Conservation (phyloP, 2,329 filamentous ascomycete species). For the Aspergillus melleus region DNA sequence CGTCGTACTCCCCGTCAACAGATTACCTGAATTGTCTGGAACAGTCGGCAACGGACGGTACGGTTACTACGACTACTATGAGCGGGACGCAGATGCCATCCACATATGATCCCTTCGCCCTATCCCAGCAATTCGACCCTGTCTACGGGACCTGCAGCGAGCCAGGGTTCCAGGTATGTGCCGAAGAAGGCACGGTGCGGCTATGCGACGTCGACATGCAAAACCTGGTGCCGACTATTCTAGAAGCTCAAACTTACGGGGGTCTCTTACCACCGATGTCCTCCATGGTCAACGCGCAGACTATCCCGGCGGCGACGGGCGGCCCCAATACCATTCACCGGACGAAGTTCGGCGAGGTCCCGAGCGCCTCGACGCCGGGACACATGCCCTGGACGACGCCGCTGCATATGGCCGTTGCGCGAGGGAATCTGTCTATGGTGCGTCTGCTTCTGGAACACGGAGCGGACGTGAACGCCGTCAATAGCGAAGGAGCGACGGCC, state of each 20-base stretch:
- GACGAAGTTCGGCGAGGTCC: neutral
- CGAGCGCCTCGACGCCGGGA: neutral
- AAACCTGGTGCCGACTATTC: neutral
- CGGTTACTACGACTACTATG: neutral
- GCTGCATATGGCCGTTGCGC: slow-evolving; percentile 2
- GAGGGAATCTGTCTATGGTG: slow-evolving; percentile 1
- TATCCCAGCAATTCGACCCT: neutral
- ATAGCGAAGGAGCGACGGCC: slow-evolving; percentile 1
- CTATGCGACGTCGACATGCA: neutral
- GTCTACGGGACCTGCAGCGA: neutral
- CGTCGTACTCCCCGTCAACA: neutral
- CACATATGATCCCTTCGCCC: neutral
- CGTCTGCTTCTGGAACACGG: slow-evolving; percentile 2
- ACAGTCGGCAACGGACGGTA: neutral
- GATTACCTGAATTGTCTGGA: neutral
- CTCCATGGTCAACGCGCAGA: neutral
- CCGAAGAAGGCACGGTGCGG: neutral
- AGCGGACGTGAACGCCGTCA: slow-evolving; percentile 1
- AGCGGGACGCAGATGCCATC: neutral
- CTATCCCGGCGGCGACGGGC: neutral
- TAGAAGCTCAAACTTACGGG: neutral
- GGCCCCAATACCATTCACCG: neutral
- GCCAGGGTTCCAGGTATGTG: neutral
- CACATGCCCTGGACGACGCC: slow-evolving; percentile 1
- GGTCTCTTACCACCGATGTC: neutral